Evolutionary conservation across 805 yeast genomes (phyloP).

Genomic region (Suhomyces sp.): DNA sequence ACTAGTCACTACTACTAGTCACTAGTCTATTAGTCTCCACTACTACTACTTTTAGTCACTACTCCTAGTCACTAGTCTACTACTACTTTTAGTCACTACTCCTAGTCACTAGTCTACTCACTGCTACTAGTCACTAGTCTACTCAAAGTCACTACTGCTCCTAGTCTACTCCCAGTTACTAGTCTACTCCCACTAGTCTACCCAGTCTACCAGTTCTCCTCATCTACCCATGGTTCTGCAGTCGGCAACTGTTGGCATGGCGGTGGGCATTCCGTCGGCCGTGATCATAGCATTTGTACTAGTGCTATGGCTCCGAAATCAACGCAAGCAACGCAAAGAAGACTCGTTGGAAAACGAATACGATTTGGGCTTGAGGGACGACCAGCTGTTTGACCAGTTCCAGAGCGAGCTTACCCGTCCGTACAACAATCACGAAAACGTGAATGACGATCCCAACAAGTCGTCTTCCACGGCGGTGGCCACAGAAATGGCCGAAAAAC

Average conservation of each 20-base stretch:
- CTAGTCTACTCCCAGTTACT: too few relatives aligned
- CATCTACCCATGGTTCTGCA: not conserved
- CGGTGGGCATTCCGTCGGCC: constrained; percentile 39
- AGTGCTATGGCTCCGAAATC: constrained; percentile 28
- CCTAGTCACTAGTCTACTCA: too few relatives aligned
- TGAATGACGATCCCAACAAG: constrained; percentile 10
- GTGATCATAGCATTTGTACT: constrained; percentile 23
- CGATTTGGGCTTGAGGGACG: constrained; percentile 37
- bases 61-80: too few relatives aligned
- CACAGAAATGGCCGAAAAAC: constrained; percentile 7
- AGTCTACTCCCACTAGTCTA: too few relatives aligned
- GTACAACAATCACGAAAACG: not conserved
- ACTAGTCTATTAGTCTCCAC: too few relatives aligned
- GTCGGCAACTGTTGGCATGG: constrained; percentile 38
- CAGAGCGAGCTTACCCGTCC: constrained; percentile 35
- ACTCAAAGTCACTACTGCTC: too few relatives aligned
- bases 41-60: too few relatives aligned
- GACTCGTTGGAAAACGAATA: constrained; percentile 25
- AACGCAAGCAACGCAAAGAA: constrained; percentile 29
- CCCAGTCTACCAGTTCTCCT: too few relatives aligned
- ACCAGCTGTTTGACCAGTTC: constrained; percentile 33
- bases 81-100: too few relatives aligned
- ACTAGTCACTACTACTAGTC: not conserved
- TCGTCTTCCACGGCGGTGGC: constrained; percentile 4
- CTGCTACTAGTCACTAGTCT: too few relatives aligned